Evolutionary conservation across 2,329 filamentous ascomycete species (phyloP).

Genomic region (Didymella keratinophila): DNA sequence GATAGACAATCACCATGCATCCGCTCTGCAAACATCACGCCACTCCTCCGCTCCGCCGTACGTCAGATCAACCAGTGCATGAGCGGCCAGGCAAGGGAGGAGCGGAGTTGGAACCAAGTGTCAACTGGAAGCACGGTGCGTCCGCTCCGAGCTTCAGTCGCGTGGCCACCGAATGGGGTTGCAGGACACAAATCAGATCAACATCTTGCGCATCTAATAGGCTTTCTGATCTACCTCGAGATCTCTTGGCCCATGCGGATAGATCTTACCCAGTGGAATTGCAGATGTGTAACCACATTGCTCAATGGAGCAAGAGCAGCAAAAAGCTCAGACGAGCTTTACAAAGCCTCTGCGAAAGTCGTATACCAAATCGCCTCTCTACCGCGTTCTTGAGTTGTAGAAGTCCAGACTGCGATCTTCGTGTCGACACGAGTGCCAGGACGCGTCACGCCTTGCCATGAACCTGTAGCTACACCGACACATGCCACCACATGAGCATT

Average conservation of each 20-base stretch:
- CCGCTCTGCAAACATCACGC: conserved; percentile 17
- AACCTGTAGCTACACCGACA: background rate
- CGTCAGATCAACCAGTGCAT: background rate
- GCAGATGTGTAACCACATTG: background rate
- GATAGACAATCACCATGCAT: background rate
- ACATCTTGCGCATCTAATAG: background rate
- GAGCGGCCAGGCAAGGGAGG: conserved; percentile 6
- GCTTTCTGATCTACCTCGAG: background rate
- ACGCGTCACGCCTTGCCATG: conserved; percentile 5
- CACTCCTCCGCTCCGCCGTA: conserved; percentile 9
- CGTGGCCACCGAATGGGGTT: background rate
- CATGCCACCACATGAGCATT: background rate
- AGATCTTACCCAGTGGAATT: background rate
- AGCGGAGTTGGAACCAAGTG: background rate
- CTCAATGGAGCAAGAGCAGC: background rate
- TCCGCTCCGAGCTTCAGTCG: background rate
- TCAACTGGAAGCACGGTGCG: no score
- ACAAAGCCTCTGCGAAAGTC: background rate
- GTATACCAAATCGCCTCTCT: background rate
- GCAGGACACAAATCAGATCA: background rate
- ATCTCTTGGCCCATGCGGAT: background rate
- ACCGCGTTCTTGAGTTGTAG: background rate
- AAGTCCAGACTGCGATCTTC: background rate
- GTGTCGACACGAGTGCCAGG: conserved; percentile 1
- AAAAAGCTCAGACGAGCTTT: background rate